Evolutionary conservation across 768 basidiomycete genomes (phyloP).

Genomic region (Rhizopogon rudus): DNA sequence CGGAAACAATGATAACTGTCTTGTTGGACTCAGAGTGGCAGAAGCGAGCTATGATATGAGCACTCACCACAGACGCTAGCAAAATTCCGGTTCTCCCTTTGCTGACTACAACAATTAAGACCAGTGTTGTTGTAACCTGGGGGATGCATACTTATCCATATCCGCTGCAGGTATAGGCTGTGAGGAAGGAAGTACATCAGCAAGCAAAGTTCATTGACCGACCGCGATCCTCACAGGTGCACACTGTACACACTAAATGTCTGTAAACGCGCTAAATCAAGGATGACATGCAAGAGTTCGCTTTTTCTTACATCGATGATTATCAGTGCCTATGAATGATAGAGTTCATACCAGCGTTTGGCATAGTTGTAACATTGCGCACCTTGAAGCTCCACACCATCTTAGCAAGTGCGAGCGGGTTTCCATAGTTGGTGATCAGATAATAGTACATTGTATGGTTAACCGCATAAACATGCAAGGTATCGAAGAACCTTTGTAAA

Average conservation of each 20-base stretch:
- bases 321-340: neutral
- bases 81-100: neutral
- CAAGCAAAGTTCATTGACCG: neutral
- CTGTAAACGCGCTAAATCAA: neutral
- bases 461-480: conserved; percentile 48
- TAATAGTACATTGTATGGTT: conserved; percentile 56
- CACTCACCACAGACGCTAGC: neutral
- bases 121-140: neutral
- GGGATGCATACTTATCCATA: neutral
- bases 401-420: conserved; percentile 35
- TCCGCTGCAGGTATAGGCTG: neutral
- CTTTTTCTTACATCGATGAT: neutral
- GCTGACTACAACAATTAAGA: neutral
- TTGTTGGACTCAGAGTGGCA: neutral
- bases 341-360: neutral
- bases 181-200: neutral
- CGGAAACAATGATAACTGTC: neutral
- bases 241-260: neutral
- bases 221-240: neutral
- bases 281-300: neutral
- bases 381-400: conserved; percentile 44
- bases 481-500: conserved; percentile 42
- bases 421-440: conserved; percentile 50
- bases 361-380: neutral
- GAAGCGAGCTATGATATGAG: neutral